phyloP scores from a whole-genome alignment of 2,329 filamentous ascomycete genomes.

The Neonectria coccinea region DNA sequence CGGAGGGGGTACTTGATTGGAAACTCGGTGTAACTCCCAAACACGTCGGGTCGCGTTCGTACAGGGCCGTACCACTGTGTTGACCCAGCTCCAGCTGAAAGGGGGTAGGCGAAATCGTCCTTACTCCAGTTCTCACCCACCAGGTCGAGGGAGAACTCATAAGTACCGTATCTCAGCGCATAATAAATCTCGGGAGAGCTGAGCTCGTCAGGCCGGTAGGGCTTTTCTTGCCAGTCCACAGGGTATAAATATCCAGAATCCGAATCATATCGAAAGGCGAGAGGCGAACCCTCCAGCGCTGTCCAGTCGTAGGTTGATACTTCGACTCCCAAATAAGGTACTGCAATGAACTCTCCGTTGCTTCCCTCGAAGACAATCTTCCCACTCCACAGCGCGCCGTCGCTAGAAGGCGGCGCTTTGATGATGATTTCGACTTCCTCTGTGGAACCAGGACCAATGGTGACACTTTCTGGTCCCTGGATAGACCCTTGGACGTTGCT shows the following conservation, averaged over 20 bases:
- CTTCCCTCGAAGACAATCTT: constrained; percentile 35
- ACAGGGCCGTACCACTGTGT: constrained; percentile 30
- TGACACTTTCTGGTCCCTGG: constrained; percentile 12
- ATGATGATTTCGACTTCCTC: constrained; percentile 19
- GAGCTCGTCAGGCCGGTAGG: constrained; percentile 28
- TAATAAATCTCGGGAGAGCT: constrained; percentile 36
- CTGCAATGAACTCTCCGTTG: constrained; percentile 31
- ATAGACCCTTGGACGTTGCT: constrained; percentile 19
- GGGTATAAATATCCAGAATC: constrained; percentile 28
- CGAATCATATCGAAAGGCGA: constrained; percentile 32
- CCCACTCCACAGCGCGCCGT: constrained; percentile 40
- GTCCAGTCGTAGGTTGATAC: constrained; percentile 40
- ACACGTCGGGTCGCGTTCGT: constrained; percentile 7
- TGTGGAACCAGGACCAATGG: constrained; percentile 1
- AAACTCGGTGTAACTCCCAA: constrained; percentile 5
- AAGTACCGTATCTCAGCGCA: constrained; percentile 37
- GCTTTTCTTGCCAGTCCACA: constrained; percentile 26
- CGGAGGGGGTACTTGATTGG: constrained; percentile 28
- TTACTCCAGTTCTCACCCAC: constrained; percentile 33
- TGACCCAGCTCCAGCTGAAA: constrained; percentile 17
- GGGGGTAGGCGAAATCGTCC: constrained; percentile 32
- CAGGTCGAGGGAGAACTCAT: constrained; percentile 36
- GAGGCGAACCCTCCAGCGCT: constrained; percentile 29
- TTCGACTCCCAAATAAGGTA: constrained; percentile 40
- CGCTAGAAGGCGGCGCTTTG: constrained; percentile 13